These are phyloP conservation scores for Penicillium occitanis DNA, from an alignment of 2,329 filamentous ascomycete genomes.

Conservation along the genomic window DNA sequence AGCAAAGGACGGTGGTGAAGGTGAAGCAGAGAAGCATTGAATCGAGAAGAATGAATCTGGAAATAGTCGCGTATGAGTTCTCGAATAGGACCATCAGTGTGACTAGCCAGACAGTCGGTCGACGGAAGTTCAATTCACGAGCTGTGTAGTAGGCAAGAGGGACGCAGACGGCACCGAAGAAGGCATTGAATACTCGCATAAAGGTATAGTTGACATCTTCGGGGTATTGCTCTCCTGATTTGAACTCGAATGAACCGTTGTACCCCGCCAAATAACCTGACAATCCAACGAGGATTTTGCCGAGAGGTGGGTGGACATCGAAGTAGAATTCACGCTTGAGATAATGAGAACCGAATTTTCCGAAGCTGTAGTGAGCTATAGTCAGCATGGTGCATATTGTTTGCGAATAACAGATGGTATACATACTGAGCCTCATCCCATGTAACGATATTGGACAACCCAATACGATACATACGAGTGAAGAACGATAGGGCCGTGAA, in stretches of 20 bases:
- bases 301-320: slow-evolving; percentile 90
- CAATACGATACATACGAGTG: slow-evolving; percentile 67
- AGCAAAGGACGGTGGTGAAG: slow-evolving; percentile 95
- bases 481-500: slow-evolving; percentile 65
- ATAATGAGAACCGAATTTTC: slow-evolving; percentile 97
- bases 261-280: slow-evolving; percentile 96
- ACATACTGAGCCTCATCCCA: slow-evolving; percentile 75
- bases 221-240: slow-evolving; percentile 94
- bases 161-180: slow-evolving; percentile 89
- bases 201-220: slow-evolving; percentile 94
- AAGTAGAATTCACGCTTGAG: slow-evolving; percentile 99
- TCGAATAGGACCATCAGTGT: slow-evolving; percentile 97
- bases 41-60: slow-evolving; percentile 94
- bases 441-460: slow-evolving; percentile 68
- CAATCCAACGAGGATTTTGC: slow-evolving; percentile 96
- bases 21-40: slow-evolving; percentile 99
- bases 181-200: slow-evolving; percentile 96
- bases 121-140: slow-evolving; percentile 80
- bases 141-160: slow-evolving; percentile 95
- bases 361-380: slow-evolving; percentile 37
- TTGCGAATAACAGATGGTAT: not conserved
- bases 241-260: slow-evolving; percentile 99
- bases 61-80: slow-evolving; percentile 99
- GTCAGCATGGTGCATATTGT: not conserved
- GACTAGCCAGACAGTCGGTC: slow-evolving; percentile 88